Conservation (phyloP, 331 rosid species). For the Malus hybrid region DNA sequence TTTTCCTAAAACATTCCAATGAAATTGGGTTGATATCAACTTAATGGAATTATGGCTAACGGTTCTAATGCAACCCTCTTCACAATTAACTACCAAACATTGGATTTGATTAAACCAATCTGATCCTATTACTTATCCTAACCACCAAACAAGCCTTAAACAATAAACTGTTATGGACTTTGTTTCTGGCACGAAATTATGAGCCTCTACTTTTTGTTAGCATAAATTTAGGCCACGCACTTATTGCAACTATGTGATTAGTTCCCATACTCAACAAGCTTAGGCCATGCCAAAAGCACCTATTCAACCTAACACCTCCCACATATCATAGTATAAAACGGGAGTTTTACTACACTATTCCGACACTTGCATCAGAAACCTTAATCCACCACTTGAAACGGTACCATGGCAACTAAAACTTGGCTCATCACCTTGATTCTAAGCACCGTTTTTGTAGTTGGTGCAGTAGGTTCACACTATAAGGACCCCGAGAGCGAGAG, state of each 20-base stretch:
- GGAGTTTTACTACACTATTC: background rate
- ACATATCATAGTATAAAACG: background rate
- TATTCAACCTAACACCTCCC: background rate
- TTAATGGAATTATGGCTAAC: too few relatives aligned
- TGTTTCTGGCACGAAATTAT: background rate
- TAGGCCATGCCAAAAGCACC: conserved; percentile 15
- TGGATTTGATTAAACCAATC: too few relatives aligned
- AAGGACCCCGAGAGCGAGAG: background rate
- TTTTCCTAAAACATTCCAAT: too few relatives aligned
- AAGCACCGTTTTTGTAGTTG: conserved; percentile 2
- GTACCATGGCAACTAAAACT: conserved; percentile 13
- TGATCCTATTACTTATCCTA: too few relatives aligned
- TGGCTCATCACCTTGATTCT: conserved; percentile 3
- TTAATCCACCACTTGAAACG: background rate
- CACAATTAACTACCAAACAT: too few relatives aligned
- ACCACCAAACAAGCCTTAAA: too few relatives aligned
- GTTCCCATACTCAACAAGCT: conserved; percentile 11
- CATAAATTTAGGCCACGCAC: background rate
- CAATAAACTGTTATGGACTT: background rate
- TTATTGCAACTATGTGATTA: background rate
- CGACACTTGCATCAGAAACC: background rate
- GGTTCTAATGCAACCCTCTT: too few relatives aligned
- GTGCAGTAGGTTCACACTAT: background rate
- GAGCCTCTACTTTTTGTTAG: background rate
- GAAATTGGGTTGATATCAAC: too few relatives aligned